Base-by-base conservation (phyloP, 2,329 filamentous ascomycete genomes). In the Colletotrichum eremochloae region DNA sequence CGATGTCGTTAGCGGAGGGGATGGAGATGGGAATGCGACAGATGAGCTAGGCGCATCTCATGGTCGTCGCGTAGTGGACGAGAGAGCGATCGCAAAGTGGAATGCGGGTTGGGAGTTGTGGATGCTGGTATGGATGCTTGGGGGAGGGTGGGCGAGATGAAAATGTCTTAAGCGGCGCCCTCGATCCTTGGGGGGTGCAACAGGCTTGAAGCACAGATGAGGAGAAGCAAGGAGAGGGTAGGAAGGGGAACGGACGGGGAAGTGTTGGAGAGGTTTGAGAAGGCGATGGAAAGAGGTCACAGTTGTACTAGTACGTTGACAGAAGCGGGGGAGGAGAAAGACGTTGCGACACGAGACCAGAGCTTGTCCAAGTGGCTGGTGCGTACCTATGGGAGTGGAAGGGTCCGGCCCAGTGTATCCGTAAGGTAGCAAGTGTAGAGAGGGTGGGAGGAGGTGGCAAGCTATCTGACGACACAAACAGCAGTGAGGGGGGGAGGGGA, bases 1-100 rank as follows among this genome's bases (percentile, higher is more conserved):
- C 67, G 38, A 48, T 60, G 61, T 69, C 70, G 71, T 75, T 73
- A 66, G 74, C 72, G 69, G 72, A 75, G 75, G 71, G 72, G 71
- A 70, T 67, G 71, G 71, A 67, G 63, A 71, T 61, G 63, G 72
- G 72, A 56, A 62, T 74, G 68, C 67, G 68, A 75, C 71, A 70
- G 74, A 71, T 70, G 74, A 76, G 75, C 78, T 78, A 81, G 75
- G 80, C 78, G 78, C 77, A 75, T 79, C 80, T 77, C 80, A 81
- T 81, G 76, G 78, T 80, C 75, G 76, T 76, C 53, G 62, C 63
- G 68, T 46, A 68, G 56, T 63, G 50, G 36, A 63, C 48, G 60
- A 62, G 55, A 55, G 24, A 64, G 40, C 57, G 68, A 62, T 68
- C 68, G 64, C 72, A 68, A 69, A 46, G 69, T 50, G 68, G 63